Evolutionary conservation across 176 grass and related monocot genomes (phyloP), one percentile per base, ranked within the genome.

Genomic region (Rhynchospora breviuscula): DNA sequence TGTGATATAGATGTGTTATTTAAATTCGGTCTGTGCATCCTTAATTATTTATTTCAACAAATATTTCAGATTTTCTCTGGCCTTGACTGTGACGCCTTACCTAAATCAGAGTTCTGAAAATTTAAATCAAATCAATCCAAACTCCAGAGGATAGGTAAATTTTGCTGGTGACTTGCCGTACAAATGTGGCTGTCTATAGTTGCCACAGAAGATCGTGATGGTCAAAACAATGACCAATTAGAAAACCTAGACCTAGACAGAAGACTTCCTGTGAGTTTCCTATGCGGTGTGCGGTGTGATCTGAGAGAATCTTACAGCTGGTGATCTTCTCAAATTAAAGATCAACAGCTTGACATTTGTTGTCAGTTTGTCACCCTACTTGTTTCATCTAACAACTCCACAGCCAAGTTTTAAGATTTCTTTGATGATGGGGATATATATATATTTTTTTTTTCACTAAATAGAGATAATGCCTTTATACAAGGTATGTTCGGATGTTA

Each of bases 241-340:
- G 44, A 6, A 18, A 44, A 70, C 67, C 40, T 70, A 40, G 43
- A 70, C 67, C 40, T 70, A 40, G 43, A 71, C 46, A 19, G 67
- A 71, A 46, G 18, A 47, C 44, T 72, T 72, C 69, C 69, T 73
- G 45, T 40, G 35, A 40, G 35, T 40, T 40, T 40, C 35, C 35
- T 40, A 3, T 35, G 35, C 35, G 1, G 35, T 40, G 35, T 23
- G 43, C 19, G 45, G 45, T 49, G n/a, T 48, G 65, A 17, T 67
- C 31, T 31, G 63, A 33, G 10, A 19, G 69, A 49, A 73, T 73
- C 69, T 73, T 73, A 73, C 69, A 73, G 69, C 43, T 73, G 18
- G 45, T 73, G 44, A 51, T 51, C 45, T 69, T 51, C 45, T 69
- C 66, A 43, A 64, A 29, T 29, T 29, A 17, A 57, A 63, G 44